Evolutionary conservation across 768 basidiomycete species (phyloP), one percentile per base, ranked within the genome.

Genomic region (Punctularia strigosozonata): DNA sequence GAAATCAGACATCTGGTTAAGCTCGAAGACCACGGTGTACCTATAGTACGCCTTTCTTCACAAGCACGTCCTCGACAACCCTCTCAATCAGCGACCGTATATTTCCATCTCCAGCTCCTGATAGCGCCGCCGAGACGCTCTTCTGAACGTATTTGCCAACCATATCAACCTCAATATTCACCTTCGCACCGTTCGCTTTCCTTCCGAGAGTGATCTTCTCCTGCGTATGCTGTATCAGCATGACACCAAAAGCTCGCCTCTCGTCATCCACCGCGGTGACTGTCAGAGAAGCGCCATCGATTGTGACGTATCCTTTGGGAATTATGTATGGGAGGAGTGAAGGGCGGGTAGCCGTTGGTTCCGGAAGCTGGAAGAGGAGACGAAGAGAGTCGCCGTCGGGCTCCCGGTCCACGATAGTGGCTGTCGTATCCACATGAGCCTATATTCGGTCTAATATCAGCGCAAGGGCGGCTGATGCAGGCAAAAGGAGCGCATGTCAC

Each of bases 161-260:
- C 76, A 90, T 88, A 55, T 95, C 90, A 31, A 82, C 90, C 63
- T 99, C 95, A 43, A 99, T 73, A 53, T 99, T 99, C 37, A 98
- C 91, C 50, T 71, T 82, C 34, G 74, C 73, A 1, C 91, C 92
- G 1, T 83, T 56, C 3, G 50, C 47, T 58, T 98, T 99, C 44
- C 61, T 69, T 26, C 71, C 70, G 37, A 99, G 66, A 2, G 86
- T 81, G 41, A 97, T 80, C 59, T 80, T 89, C 50, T 78, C 63
- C 54, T 95, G 94, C 8, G 89, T 92, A 60, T 98, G 92, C 49
- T 75, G 75, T 60, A 99, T 92, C 47, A 99, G 74, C 92, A 98
- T 98, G 37, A 99, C 72, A 24, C 80, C 77, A 52, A 98, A 94
- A 31, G 63, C 73, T 26, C 74, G 56, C 43, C 65, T 51, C 19